These are phyloP conservation scores for Sphagnum contortum DNA, from an alignment of 225 moss, liverwort and hornwort genomes.

Conservation along the genomic window DNA sequence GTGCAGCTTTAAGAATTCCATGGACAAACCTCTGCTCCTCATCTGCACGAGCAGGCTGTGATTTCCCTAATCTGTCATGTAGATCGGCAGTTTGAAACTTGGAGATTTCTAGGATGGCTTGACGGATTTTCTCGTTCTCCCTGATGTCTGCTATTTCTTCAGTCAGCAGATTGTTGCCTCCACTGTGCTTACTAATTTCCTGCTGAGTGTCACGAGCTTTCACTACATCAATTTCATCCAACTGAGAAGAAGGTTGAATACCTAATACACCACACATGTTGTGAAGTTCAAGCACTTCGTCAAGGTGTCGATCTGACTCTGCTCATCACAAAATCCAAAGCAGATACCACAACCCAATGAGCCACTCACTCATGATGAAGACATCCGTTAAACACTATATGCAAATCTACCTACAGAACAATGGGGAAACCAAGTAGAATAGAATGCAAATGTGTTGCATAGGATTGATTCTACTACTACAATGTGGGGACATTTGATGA, in stretches of 20 bases:
- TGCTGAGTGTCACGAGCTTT: conserved; percentile 2
- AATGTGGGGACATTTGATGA: background rate
- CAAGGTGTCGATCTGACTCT: conserved; percentile 17
- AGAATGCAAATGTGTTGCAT: too few relatives aligned
- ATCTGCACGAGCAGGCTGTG: conserved; percentile 5
- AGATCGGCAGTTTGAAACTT: conserved; percentile 17
- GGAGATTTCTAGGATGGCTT: conserved; percentile 43
- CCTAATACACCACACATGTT: too few relatives aligned
- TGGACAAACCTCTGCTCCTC: conserved; percentile 51
- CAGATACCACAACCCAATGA: too few relatives aligned
- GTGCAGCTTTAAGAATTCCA: conserved; percentile 45
- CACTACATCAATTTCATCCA: conserved; percentile 6
- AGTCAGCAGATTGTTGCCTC: too few relatives aligned
- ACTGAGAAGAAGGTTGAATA: too few relatives aligned
- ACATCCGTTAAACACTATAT: background rate
- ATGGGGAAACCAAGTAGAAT: too few relatives aligned
- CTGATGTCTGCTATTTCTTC: background rate
- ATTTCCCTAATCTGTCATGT: background rate
- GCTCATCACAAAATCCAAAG: conserved; percentile 1
- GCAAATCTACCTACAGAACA: background rate
- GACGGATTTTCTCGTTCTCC: conserved; percentile 26
- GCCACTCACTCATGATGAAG: too few relatives aligned
- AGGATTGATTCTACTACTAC: too few relatives aligned
- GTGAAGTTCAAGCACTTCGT: conserved; percentile 1
- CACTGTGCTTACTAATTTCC: too few relatives aligned